phyloP scores from a whole-genome alignment of 345 rosid genomes.

The Salix caprea region DNA sequence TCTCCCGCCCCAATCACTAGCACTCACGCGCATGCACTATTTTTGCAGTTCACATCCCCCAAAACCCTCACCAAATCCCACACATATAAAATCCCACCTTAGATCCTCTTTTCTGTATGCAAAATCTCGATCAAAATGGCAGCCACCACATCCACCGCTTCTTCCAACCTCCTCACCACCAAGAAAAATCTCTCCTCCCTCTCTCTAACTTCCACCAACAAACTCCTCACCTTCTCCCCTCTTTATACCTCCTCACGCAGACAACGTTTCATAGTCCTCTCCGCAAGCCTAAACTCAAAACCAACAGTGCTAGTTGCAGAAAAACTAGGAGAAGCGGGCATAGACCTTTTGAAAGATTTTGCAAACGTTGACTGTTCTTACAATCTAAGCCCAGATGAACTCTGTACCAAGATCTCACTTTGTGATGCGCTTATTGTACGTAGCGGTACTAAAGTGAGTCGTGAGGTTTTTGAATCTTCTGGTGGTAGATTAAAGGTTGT shows the following conservation, averaged over 20 bases:
- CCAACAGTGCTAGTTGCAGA: conserved; percentile 83
- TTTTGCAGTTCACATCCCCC: background rate
- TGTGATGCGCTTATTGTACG: conserved; percentile 82
- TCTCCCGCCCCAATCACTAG: background rate
- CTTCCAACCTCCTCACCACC: background rate
- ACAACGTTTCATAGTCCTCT: conserved; percentile 10
- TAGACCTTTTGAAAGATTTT: conserved; percentile 49
- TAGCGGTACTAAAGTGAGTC: conserved; percentile 73
- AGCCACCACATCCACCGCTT: background rate
- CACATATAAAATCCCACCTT: conserved; percentile 1
- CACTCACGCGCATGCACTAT: background rate
- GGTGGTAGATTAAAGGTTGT: conserved; percentile 81
- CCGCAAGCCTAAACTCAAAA: conserved; percentile 27
- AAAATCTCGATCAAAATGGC: background rate
- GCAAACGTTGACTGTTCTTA: conserved; percentile 78
- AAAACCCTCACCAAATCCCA: conserved; percentile 23
- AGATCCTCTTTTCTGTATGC: background rate
- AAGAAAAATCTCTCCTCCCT: background rate
- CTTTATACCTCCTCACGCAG: background rate
- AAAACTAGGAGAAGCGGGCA: conserved; percentile 79
- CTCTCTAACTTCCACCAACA: background rate
- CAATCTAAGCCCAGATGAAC: conserved; percentile 81
- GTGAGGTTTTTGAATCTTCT: conserved; percentile 78
- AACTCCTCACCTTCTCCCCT: background rate
- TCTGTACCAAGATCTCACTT: conserved; percentile 83